Conservation (phyloP, 2,329 filamentous ascomycete species). For the Alternaria triticimaculans region DNA sequence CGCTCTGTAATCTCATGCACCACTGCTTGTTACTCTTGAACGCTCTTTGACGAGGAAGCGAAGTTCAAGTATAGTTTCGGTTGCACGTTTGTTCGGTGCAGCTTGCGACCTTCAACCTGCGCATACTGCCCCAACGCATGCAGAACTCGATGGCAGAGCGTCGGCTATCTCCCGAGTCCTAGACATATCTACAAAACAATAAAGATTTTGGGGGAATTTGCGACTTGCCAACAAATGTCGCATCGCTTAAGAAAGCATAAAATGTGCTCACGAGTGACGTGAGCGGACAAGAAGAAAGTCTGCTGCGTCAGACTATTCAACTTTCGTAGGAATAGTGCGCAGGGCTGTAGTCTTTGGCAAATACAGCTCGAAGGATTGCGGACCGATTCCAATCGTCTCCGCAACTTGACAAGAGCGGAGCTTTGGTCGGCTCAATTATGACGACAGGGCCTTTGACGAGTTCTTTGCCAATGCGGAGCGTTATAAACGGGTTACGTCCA, state of each 20-base stretch:
- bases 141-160: neutral
- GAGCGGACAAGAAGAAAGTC: neutral
- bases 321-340: neutral
- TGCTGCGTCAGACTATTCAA: neutral
- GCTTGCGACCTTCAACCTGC: neutral
- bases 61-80: neutral
- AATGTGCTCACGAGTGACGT: neutral
- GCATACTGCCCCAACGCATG: neutral
- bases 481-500: neutral
- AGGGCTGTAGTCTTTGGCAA: neutral
- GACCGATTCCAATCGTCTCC: conserved; percentile 1
- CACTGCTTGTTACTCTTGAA: neutral
- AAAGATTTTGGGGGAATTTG: neutral
- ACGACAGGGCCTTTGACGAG: neutral
- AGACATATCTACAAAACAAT: neutral
- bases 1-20: neutral
- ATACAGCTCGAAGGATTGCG: neutral
- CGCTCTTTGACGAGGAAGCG: neutral
- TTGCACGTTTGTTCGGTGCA: neutral
- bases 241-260: neutral
- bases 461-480: neutral
- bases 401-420: neutral
- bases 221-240: neutral
- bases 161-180: neutral
- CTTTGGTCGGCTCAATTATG: neutral